These are phyloP conservation scores for Saccharum spontaneum DNA, from an alignment of 176 grass and related monocot species.

Conservation along the genomic window DNA sequence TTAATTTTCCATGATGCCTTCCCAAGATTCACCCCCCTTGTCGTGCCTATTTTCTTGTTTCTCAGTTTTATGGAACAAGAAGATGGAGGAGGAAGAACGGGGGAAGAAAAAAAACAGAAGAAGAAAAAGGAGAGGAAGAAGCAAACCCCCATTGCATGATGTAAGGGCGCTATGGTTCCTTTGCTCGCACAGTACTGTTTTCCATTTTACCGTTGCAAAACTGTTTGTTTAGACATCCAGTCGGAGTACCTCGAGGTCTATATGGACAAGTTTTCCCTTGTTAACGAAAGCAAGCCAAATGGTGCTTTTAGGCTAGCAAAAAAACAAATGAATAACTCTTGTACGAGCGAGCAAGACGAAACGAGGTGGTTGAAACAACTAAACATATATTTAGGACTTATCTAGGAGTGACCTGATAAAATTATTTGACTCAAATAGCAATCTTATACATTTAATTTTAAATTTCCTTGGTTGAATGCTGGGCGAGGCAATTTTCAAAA, in stretches of 20 bases:
- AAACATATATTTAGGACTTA: not conserved
- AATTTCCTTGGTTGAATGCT: not conserved
- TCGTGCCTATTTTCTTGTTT: too few relatives aligned
- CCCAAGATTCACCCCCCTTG: not conserved
- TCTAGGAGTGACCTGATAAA: not conserved
- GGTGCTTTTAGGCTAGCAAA: not conserved
- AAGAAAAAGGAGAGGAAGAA: too few relatives aligned
- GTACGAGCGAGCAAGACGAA: not conserved
- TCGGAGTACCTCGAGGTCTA: not conserved
- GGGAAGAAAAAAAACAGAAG: too few relatives aligned
- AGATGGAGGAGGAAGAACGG: too few relatives aligned
- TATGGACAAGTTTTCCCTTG: too few relatives aligned
- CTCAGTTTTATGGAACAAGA: too few relatives aligned
- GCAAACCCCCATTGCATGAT: too few relatives aligned
- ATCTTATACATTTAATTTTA: not conserved
- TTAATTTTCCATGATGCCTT: not conserved
- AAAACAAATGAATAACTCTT: not conserved
- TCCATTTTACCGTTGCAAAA: too few relatives aligned
- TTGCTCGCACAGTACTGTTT: too few relatives aligned
- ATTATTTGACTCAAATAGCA: not conserved
- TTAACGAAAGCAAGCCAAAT: not conserved
- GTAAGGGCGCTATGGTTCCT: too few relatives aligned
- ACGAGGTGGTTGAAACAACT: not conserved
- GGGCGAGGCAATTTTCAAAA: too few relatives aligned
- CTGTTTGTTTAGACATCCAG: not conserved